Base-by-base conservation (phyloP, 495 filamentous ascomycete species). In the Massariosphaeria phaeospora region DNA sequence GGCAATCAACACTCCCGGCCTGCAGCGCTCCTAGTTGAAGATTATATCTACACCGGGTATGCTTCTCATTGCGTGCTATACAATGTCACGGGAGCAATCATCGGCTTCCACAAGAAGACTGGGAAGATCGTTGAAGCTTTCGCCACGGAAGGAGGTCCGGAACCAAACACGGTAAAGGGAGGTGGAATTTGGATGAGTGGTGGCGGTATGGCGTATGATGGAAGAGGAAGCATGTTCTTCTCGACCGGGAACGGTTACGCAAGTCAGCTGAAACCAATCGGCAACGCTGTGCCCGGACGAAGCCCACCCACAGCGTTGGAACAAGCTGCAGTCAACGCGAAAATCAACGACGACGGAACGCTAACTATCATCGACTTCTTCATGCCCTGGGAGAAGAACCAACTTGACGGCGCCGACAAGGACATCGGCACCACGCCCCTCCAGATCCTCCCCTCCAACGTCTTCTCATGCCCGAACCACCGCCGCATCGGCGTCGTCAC, bases 1-100 rank as follows among this genome's bases (percentile, higher is more conserved):
- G 72, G 75, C 13, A 74, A 69, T 34, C 64, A 71, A 33, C 69
- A 73, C 33, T 72, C 74, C 40, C 65, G 72, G 8, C 72, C 72
- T 1, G 72, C 66, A 13, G 57, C 75, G n/a, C 45, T 73, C n/a
- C 65, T 69, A 25, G 59, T 72, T 2, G 70, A 70, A 10, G 59
- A 75, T 41, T 69, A 52, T 35, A 59, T 76, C 7, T 72, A 73
- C 44, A 71, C 70, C 9, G 74, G 71, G 3, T 76, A 75, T 46
- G 74, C 69, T 3, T 71, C 68, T 23, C 73, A 76, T 54, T 76
- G 74, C 31, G 71, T 73, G 33, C 68, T 74, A 43, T 76, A 66
- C 59, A 75, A 76, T 48, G 75, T 72, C 36, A 76, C 74, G 2
- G 73, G 74, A 23, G 74, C 69, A 61, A 59, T 76, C 20, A 69